phyloP scores from a whole-genome alignment of 2,329 filamentous ascomycete species.

The Pleurostoma richardsiae region DNA sequence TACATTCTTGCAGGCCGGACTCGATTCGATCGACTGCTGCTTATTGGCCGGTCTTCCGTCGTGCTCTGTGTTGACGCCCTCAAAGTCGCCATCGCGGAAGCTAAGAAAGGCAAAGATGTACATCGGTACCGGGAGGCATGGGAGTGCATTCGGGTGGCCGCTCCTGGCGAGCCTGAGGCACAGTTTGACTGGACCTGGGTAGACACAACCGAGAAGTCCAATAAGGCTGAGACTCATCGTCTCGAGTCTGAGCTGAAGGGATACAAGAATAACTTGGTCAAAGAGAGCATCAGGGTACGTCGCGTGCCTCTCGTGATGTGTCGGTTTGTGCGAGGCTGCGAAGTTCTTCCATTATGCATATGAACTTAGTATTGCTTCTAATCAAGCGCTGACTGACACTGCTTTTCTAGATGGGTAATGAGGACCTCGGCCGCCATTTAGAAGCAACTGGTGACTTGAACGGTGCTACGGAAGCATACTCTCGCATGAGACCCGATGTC shows the following conservation, averaged over 20 bases:
- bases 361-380: too few relatives aligned
- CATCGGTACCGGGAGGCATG: slow-evolving; percentile 65
- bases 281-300: slow-evolving; percentile 86
- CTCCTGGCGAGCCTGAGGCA: slow-evolving; percentile 65
- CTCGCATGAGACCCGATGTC: slow-evolving; percentile 85
- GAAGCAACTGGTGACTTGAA: slow-evolving; percentile 71
- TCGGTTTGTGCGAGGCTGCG: too few relatives aligned
- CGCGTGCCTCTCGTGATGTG: background rate
- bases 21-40: slow-evolving; percentile 71
- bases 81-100: slow-evolving; percentile 69
- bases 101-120: slow-evolving; percentile 72
- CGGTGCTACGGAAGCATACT: slow-evolving; percentile 71
- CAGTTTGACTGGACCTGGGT: slow-evolving; percentile 69
- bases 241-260: slow-evolving; percentile 81
- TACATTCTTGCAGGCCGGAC: slow-evolving; percentile 60
- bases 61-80: slow-evolving; percentile 76
- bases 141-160: slow-evolving; percentile 56
- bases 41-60: slow-evolving; percentile 75
- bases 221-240: slow-evolving; percentile 66
- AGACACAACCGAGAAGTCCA: slow-evolving; percentile 59
- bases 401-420: slow-evolving; percentile 76
- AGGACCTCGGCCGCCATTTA: slow-evolving; percentile 82
- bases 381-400: too few relatives aligned
- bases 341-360: too few relatives aligned
- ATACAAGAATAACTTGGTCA: slow-evolving; percentile 96